Conservation (phyloP, 371 early-diverging fungal species). For the Mucor plumbeus region DNA sequence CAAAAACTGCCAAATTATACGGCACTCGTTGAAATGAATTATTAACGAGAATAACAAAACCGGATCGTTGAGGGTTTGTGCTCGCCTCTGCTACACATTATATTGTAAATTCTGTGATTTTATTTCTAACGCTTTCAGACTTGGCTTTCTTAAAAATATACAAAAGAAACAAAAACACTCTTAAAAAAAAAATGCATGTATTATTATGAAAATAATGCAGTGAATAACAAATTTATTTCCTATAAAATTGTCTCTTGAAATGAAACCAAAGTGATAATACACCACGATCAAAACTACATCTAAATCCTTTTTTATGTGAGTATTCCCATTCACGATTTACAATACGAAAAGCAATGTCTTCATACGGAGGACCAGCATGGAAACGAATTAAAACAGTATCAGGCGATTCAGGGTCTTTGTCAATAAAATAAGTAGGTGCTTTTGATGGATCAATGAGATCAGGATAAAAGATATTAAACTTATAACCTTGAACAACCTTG, state of each 20-base stretch:
- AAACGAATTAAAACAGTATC: constrained; percentile 90
- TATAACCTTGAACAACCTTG: constrained; percentile 96
- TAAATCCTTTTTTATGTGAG: constrained; percentile 90
- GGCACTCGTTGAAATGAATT: too few species aligned
- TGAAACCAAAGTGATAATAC: constrained; percentile 93
- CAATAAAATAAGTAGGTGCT: constrained; percentile 89
- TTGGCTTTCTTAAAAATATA: too few species aligned
- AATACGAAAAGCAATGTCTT: constrained; percentile 94
- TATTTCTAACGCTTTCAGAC: too few species aligned
- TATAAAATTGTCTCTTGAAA: constrained; percentile 87
- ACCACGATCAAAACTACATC: constrained; percentile 89
- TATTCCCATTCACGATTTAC: constrained; percentile 96
- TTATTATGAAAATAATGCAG: too few species aligned
- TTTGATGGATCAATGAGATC: constrained; percentile 89
- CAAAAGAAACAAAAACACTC: too few species aligned
- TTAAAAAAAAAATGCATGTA: too few species aligned
- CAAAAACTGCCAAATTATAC: too few species aligned
- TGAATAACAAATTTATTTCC: constrained; percentile 52
- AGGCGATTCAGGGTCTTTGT: constrained; percentile 72
- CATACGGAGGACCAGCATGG: constrained; percentile 94
- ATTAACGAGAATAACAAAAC: too few species aligned
- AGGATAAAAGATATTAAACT: constrained; percentile 96
- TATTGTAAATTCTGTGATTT: too few species aligned
- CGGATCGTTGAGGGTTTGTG: too few species aligned
- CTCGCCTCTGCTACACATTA: too few species aligned